Evolutionary conservation across 345 rosid genomes (phyloP).

Genomic region (Nasturtium officinale): DNA sequence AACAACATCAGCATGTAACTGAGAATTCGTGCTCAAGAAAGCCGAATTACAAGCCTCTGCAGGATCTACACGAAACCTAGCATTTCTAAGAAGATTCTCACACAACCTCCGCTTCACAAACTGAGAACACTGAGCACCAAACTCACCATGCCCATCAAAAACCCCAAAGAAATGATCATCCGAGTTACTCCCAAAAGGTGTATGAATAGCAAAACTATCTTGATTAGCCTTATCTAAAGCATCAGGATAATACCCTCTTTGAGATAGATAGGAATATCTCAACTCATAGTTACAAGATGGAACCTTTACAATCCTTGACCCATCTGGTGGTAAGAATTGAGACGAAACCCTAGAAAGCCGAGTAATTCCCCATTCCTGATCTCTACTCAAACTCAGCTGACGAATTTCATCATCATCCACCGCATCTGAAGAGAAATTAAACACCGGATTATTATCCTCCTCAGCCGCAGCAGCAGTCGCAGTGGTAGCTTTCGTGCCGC

Average conservation of each 20-base stretch:
- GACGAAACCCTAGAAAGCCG: slow-evolving; percentile 90
- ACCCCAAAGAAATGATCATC: slow-evolving; percentile 90
- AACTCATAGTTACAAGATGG: slow-evolving; percentile 67
- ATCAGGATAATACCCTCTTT: slow-evolving; percentile 95
- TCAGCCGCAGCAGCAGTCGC: slow-evolving; percentile 21
- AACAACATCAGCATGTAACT: slow-evolving; percentile 69
- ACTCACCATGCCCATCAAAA: slow-evolving; percentile 98
- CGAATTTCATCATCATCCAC: slow-evolving; percentile 58
- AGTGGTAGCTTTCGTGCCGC: not conserved
- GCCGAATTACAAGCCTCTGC: slow-evolving; percentile 78
- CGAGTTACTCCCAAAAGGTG: slow-evolving; percentile 71
- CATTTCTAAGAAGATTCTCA: slow-evolving; percentile 78
- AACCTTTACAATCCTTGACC: slow-evolving; percentile 67
- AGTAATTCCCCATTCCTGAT: slow-evolving; percentile 71
- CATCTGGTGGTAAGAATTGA: slow-evolving; percentile 90
- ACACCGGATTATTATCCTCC: slow-evolving; percentile 56
- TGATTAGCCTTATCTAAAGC: slow-evolving; percentile 96
- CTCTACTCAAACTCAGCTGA: slow-evolving; percentile 47
- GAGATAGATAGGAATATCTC: slow-evolving; percentile 78
- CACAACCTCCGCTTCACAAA: slow-evolving; percentile 75
- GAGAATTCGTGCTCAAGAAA: slow-evolving; percentile 66
- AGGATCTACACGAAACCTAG: slow-evolving; percentile 64
- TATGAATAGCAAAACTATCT: slow-evolving; percentile 93
- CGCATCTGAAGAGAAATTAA: slow-evolving; percentile 53
- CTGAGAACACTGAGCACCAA: slow-evolving; percentile 91